Evolutionary conservation across 495 filamentous ascomycete genomes (phyloP).

Genomic region (Aspergillus nanangensis): DNA sequence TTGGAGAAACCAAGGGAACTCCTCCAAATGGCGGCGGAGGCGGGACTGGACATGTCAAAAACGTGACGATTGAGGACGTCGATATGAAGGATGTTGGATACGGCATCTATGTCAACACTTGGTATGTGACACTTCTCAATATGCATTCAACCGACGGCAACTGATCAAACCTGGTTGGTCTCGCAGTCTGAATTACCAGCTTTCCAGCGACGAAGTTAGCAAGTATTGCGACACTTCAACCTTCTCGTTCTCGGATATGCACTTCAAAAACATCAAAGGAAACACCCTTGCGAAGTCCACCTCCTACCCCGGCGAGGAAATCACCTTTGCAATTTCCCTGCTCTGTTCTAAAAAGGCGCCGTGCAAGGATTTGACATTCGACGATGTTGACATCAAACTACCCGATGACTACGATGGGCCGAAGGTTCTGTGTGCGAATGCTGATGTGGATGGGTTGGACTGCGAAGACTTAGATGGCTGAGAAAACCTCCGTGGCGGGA

Average conservation of each 20-base stretch:
- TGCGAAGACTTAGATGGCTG: no score
- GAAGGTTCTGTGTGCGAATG: neutral
- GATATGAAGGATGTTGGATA: neutral
- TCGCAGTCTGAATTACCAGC: constrained; percentile 3
- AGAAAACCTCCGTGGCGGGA: no score
- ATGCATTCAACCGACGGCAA: no score
- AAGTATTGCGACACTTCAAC: constrained; percentile 5
- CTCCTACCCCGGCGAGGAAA: constrained; percentile 1
- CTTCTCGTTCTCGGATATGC: neutral
- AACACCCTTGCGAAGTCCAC: constrained; percentile 1
- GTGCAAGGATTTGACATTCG: neutral
- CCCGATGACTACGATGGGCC: neutral
- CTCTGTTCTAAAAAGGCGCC: constrained; percentile 2
- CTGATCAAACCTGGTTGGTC: no score
- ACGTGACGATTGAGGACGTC: constrained; percentile 1
- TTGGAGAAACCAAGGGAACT: constrained; percentile 1
- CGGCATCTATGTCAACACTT: constrained; percentile 3
- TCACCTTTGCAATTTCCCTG: constrained; percentile 1
- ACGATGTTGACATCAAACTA: constrained; percentile 1
- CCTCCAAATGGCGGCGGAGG: constrained; percentile 3
- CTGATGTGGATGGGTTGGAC: neutral
- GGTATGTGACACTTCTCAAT: neutral
- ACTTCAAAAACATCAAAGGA: constrained; percentile 1
- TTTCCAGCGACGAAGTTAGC: neutral
- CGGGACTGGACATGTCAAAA: constrained; percentile 1